These are phyloP conservation scores for Zangia roseola DNA, from an alignment of 768 basidiomycete genomes.

Conservation along the genomic window DNA sequence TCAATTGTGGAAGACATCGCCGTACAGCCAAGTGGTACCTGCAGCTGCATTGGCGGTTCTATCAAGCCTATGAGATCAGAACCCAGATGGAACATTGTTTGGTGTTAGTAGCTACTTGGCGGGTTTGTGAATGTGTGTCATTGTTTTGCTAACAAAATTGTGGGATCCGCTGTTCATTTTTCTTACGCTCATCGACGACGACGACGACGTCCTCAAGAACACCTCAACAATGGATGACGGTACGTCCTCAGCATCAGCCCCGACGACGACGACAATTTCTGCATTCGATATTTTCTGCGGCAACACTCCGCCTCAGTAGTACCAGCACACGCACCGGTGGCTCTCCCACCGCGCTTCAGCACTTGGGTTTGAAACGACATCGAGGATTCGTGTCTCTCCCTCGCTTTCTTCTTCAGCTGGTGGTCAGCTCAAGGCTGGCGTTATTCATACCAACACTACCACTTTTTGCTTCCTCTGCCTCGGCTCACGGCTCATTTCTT, in stretches of 20 bases:
- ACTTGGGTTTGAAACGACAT: constrained; percentile 28
- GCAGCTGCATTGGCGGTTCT: too few relatives aligned
- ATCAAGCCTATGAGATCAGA: too few relatives aligned
- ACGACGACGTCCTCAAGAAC: constrained; percentile 27
- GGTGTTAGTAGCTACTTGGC: too few relatives aligned
- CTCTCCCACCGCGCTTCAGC: constrained; percentile 31
- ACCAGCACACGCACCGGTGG: constrained; percentile 29
- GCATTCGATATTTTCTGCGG: constrained; percentile 42
- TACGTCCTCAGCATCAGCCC: constrained; percentile 80
- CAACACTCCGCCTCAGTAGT: constrained; percentile 33
- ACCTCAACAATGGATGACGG: constrained; percentile 60
- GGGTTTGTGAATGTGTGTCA: constrained; percentile 18
- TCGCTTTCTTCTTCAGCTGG: constrained; percentile 16
- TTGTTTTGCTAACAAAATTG: constrained; percentile 14
- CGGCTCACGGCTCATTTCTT: constrained; percentile 5
- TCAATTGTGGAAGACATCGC: background rate
- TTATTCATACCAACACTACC: constrained; percentile 4
- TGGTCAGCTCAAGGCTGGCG: constrained; percentile 37
- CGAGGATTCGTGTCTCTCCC: constrained; percentile 19
- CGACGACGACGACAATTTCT: constrained; percentile 58
- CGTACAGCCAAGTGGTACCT: too few relatives aligned
- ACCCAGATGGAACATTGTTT: too few relatives aligned
- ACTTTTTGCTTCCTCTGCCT: constrained; percentile 5
- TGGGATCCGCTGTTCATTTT: constrained; percentile 1
- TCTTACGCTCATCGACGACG: constrained; percentile 9